Percentiles rank a stretch among this genome's conserved stretches.
phyloP scores from a whole-genome alignment of 2,329 filamentous ascomycete genomes.

The Fusarium hainanense region DNA sequence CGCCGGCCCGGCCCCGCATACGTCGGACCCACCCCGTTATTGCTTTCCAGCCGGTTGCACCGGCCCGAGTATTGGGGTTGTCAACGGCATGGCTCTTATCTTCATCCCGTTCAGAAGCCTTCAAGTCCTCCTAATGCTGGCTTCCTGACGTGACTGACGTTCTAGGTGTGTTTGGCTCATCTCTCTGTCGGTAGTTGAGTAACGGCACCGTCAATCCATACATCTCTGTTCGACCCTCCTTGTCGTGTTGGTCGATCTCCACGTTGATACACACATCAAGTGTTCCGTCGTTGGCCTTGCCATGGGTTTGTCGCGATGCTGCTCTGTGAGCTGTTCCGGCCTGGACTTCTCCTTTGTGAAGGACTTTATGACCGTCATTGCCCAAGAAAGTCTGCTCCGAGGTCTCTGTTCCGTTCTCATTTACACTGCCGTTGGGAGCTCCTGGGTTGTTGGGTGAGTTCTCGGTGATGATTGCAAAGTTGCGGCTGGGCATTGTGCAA shows the following conservation, averaged over 20 bases:
- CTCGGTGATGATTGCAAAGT: slow-evolving; percentile 91
- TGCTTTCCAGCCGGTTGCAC: slow-evolving; percentile 12
- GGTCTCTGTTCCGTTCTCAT: slow-evolving; percentile 28
- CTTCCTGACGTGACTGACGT: slow-evolving; percentile 38
- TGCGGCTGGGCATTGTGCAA: slow-evolving; percentile 90
- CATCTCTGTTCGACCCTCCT: slow-evolving; percentile 79
- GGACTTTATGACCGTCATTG: slow-evolving; percentile 75
- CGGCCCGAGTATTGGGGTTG: slow-evolving; percentile 1
- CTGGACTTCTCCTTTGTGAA: slow-evolving; percentile 80
- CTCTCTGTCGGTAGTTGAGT: slow-evolving; percentile 58
- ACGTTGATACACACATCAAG: slow-evolving; percentile 88
- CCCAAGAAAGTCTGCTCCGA: slow-evolving; percentile 50
- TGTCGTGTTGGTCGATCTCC: slow-evolving; percentile 86
- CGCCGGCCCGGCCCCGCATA: slow-evolving; percentile 21
- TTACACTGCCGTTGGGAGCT: slow-evolving; percentile 42
- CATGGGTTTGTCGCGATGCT: slow-evolving; percentile 66
- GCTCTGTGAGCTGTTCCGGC: slow-evolving; percentile 84
- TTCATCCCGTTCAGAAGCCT: slow-evolving; percentile 3
- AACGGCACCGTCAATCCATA: slow-evolving; percentile 90
- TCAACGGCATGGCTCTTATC: neutral
- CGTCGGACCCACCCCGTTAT: slow-evolving; percentile 5
- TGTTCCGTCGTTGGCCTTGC: slow-evolving; percentile 66
- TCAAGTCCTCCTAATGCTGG: slow-evolving; percentile 20
- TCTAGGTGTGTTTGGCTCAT: slow-evolving; percentile 43
- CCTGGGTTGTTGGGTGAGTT: slow-evolving; percentile 72